phyloP scores from a whole-genome alignment of 306 rosid species.

The Sphenostylis stenocarpa region DNA sequence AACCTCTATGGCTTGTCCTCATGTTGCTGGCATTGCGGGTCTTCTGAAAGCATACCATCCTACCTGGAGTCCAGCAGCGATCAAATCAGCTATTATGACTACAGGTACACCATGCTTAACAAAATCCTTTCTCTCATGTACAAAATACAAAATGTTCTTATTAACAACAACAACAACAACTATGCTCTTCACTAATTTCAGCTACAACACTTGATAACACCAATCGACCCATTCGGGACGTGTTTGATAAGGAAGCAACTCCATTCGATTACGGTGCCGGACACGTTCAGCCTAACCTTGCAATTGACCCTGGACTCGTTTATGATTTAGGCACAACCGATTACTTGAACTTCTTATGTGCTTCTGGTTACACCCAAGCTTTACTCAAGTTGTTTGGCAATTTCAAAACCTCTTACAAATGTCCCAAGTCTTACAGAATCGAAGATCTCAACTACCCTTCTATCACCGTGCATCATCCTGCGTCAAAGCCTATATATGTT shows the following conservation, averaged over 20 bases:
- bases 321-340: constrained; percentile 41
- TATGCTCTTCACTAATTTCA: constrained; percentile 8
- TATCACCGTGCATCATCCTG: constrained; percentile 35
- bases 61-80: constrained; percentile 61
- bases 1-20: constrained; percentile 31
- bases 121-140: too few relatives aligned
- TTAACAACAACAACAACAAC: too few relatives aligned
- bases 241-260: constrained; percentile 34
- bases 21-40: constrained; percentile 57
- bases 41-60: constrained; percentile 58
- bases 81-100: constrained; percentile 71
- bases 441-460: constrained; percentile 64
- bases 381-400: not conserved
- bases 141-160: not conserved
- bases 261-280: constrained; percentile 57
- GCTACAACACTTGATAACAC: constrained; percentile 43
- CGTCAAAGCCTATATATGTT: not conserved
- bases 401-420: not conserved
- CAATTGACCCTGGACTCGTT: constrained; percentile 57
- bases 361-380: constrained; percentile 35
- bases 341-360: constrained; percentile 37
- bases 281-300: constrained; percentile 52
- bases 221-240: constrained; percentile 24
- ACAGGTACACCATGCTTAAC: constrained; percentile 34
- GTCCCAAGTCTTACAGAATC: constrained; percentile 33